Conservation (phyloP, 768 basidiomycete species). For the Termitomyces sp. region DNA sequence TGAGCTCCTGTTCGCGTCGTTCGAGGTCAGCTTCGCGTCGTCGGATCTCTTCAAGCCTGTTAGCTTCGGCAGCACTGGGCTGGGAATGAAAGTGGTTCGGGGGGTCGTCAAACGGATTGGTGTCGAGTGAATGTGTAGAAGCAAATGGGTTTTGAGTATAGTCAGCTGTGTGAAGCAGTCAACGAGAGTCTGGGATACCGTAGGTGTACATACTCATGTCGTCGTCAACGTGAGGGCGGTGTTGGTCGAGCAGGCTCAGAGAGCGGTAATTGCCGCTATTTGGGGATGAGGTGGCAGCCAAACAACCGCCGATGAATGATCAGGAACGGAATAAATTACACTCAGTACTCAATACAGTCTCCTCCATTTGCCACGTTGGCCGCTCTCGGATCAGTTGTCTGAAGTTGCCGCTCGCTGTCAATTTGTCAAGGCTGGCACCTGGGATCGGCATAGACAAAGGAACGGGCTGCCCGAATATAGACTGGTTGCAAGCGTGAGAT, state of each 20-base stretch:
- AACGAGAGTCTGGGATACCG: not conserved
- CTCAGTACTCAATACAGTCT: not conserved
- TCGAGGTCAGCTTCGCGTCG: slow-evolving; percentile 80
- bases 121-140: slow-evolving; percentile 78
- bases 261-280: slow-evolving; percentile 20
- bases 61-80: slow-evolving; percentile 25
- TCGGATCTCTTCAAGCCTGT: slow-evolving; percentile 60
- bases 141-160: slow-evolving; percentile 76
- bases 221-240: slow-evolving; percentile 16
- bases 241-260: not conserved
- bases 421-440: not conserved
- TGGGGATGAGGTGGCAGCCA: slow-evolving; percentile 8
- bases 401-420: not conserved
- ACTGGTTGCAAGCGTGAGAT: slow-evolving; percentile 6
- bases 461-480: not conserved
- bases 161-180: slow-evolving; percentile 19
- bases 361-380: not conserved
- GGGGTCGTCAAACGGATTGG: slow-evolving; percentile 90
- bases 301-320: slow-evolving; percentile 11
- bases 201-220: slow-evolving; percentile 1
- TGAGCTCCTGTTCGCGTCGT: slow-evolving; percentile 71
- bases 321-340: not conserved
- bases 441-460: slow-evolving; percentile 6
- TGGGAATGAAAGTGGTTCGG: slow-evolving; percentile 25
- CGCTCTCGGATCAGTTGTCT: not conserved